These are phyloP conservation scores for Butyriboletus loyo DNA, from an alignment of 768 basidiomycete species.

Conservation along the genomic window DNA sequence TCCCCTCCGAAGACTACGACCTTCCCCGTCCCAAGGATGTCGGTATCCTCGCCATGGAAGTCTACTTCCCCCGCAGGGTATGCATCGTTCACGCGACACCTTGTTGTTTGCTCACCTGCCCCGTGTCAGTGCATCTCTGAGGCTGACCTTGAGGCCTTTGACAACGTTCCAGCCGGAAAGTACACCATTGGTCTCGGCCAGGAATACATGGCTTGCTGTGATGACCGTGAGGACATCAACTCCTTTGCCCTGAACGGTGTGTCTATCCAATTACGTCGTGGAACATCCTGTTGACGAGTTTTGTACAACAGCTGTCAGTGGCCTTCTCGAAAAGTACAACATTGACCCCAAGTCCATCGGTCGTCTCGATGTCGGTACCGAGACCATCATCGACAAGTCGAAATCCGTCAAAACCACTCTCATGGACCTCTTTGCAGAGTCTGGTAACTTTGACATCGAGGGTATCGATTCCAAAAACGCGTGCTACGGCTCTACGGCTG, in stretches of 20 bases:
- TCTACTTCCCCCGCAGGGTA: conserved; percentile 92
- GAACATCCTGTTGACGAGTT: neutral
- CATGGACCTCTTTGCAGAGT: conserved; percentile 94
- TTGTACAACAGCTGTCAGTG: conserved; percentile 67
- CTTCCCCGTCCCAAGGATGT: conserved; percentile 81
- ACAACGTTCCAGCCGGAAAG: conserved; percentile 92
- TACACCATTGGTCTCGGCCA: conserved; percentile 99
- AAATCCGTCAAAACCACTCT: conserved; percentile 98
- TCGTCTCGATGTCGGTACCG: conserved; percentile 96
- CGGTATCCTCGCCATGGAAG: conserved; percentile 89
- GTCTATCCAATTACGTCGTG: conserved; percentile 20
- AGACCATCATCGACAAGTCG: conserved; percentile 99
- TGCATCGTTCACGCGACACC: conserved; percentile 31
- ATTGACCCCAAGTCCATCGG: conserved; percentile 96
- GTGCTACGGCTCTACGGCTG: conserved; percentile 98
- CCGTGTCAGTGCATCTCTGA: conserved; percentile 84
- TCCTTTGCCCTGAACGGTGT: conserved; percentile 91
- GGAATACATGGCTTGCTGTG: conserved; percentile 97
- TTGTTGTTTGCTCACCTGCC: conserved; percentile 4
- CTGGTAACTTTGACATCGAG: conserved; percentile 95
- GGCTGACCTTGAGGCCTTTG: conserved; percentile 89
- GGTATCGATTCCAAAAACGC: conserved; percentile 99
- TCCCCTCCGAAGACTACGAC: conserved; percentile 12
- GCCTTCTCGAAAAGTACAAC: conserved; percentile 90
- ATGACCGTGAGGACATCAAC: conserved; percentile 99